Evolutionary conservation across 768 basidiomycete genomes (phyloP).

Genomic region (Lactifluus volemus): DNA sequence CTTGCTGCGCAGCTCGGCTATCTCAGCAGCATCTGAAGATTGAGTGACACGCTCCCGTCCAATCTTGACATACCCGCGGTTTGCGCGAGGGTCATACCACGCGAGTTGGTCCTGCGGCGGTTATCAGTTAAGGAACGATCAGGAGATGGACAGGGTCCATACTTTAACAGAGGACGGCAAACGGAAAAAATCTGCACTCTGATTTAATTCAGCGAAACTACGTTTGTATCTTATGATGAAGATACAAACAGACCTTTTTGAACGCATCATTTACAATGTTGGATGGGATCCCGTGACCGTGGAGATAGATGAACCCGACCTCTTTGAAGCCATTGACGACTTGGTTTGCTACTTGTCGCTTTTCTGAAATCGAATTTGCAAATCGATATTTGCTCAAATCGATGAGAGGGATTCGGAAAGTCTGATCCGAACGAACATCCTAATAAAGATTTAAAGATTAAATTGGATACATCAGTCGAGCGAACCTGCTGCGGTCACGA

Average conservation of each 20-base stretch:
- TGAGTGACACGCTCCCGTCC: slow-evolving; percentile 81
- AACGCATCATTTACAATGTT: slow-evolving; percentile 53
- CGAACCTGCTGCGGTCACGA: not conserved
- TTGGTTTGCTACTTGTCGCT: slow-evolving; percentile 51
- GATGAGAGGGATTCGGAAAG: slow-evolving; percentile 55
- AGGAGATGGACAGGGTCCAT: not conserved
- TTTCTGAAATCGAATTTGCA: slow-evolving; percentile 43
- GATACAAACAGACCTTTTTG: slow-evolving; percentile 39
- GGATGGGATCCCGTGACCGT: slow-evolving; percentile 59
- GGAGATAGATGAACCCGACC: slow-evolving; percentile 74
- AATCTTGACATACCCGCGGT: slow-evolving; percentile 74
- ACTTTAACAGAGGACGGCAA: slow-evolving; percentile 59
- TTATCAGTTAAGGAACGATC: not conserved
- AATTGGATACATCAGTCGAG: not conserved
- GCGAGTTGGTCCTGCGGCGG: slow-evolving; percentile 44
- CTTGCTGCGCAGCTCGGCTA: slow-evolving; percentile 59
- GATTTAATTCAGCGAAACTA: not conserved
- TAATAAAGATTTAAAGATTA: slow-evolving; percentile 15
- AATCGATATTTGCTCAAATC: slow-evolving; percentile 63
- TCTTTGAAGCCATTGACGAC: slow-evolving; percentile 74
- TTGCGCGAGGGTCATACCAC: slow-evolving; percentile 81
- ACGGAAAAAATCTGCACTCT: slow-evolving; percentile 74
- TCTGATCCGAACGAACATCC: slow-evolving; percentile 30
- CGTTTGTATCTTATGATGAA: not conserved
- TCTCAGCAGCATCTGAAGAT: slow-evolving; percentile 59